phyloP scores from a whole-genome alignment of 306 rosid species.

The Corylus avellana region DNA sequence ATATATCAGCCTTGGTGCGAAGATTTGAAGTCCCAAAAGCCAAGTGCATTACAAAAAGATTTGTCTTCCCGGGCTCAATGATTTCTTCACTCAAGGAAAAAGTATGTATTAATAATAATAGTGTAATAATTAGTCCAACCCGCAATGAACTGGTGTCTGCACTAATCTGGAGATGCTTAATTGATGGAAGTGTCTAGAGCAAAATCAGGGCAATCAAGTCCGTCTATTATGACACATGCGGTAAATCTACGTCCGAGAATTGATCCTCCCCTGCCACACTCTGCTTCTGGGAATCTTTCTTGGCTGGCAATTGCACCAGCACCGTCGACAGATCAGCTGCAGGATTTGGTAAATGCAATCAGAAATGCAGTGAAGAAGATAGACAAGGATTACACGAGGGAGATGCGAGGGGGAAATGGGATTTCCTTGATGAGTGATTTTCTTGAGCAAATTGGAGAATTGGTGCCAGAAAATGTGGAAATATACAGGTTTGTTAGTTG shows the following conservation, averaged over 20 bases:
- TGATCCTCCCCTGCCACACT: slow-evolving; percentile 18
- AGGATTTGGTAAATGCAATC: slow-evolving; percentile 23
- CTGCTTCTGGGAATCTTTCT: slow-evolving; percentile 51
- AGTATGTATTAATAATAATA: background rate
- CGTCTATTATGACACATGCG: slow-evolving; percentile 33
- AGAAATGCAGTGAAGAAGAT: slow-evolving; percentile 19
- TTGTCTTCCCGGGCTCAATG: slow-evolving; percentile 33
- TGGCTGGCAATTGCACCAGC: slow-evolving; percentile 23
- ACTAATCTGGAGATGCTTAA: slow-evolving; percentile 53
- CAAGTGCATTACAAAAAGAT: slow-evolving; percentile 32
- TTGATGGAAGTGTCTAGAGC: slow-evolving; percentile 30
- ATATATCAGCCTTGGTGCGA: slow-evolving; percentile 7
- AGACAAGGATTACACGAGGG: background rate
- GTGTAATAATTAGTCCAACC: slow-evolving; percentile 16
- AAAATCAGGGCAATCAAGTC: slow-evolving; percentile 7
- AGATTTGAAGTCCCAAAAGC: slow-evolving; percentile 10
- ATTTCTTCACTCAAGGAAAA: slow-evolving; percentile 37
- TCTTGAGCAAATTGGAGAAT: background rate
- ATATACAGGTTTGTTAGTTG: slow-evolving; percentile 30
- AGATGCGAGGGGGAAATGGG: slow-evolving; percentile 17
- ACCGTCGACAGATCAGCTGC: background rate
- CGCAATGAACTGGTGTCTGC: slow-evolving; percentile 42
- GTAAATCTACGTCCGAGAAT: slow-evolving; percentile 39
- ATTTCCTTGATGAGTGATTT: background rate
- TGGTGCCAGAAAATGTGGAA: slow-evolving; percentile 10